Conservation (phyloP, 2,329 filamentous ascomycete species). For the Fusarium acutatum region DNA sequence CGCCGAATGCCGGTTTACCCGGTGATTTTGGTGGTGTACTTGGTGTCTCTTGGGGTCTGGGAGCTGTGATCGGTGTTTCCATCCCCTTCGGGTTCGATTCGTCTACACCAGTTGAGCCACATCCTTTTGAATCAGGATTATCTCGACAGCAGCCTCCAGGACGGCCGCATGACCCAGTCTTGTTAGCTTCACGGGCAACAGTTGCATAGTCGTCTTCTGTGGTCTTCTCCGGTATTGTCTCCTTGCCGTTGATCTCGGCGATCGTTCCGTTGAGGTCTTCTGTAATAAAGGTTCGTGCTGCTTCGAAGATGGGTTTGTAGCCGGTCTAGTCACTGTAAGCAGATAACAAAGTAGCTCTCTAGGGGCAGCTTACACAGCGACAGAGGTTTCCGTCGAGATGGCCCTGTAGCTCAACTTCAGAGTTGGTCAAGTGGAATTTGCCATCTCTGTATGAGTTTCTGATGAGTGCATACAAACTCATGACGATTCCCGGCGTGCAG, state of each 20-base stretch:
- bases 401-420: background rate
- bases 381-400: background rate
- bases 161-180: background rate
- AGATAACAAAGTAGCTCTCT: fast-evolving
- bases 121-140: background rate
- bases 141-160: background rate
- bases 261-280: background rate
- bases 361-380: background rate
- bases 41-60: background rate
- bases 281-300: background rate
- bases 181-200: background rate
- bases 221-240: background rate
- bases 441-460: background rate
- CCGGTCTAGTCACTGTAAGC: background rate
- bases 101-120: background rate
- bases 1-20: background rate
- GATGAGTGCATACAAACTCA: background rate
- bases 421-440: background rate
- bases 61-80: background rate
- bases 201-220: background rate
- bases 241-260: background rate
- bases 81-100: background rate
- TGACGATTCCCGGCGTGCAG: background rate
- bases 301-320: slow-evolving; percentile 2
- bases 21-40: background rate